Evolutionary conservation across 2,329 filamentous ascomycete species (phyloP).

Genomic region (Botrytis squamosa): DNA sequence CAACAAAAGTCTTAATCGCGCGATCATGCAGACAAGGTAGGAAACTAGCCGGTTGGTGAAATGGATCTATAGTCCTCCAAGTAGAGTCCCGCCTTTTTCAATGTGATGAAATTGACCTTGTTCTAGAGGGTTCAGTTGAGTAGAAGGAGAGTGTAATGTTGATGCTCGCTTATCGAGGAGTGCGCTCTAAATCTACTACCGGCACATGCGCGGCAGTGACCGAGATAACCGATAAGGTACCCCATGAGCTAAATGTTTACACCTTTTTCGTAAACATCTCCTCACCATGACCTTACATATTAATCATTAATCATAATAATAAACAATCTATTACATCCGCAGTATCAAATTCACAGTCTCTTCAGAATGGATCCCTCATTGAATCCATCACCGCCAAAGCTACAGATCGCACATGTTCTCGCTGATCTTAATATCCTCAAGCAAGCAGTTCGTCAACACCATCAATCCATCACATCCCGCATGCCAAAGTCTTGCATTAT

Average conservation of each 20-base stretch:
- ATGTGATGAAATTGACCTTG: background rate
- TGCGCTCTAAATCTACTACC: background rate
- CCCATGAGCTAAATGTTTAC: background rate
- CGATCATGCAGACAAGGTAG: too few relatives aligned
- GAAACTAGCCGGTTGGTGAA: background rate
- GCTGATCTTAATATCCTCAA: constrained; percentile 21
- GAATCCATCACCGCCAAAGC: background rate
- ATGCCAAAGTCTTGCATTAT: background rate
- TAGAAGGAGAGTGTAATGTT: background rate
- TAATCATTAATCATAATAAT: background rate
- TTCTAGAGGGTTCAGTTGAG: background rate
- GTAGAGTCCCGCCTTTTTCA: background rate
- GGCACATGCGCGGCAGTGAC: background rate
- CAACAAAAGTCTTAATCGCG: background rate
- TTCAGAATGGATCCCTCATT: constrained; percentile 2
- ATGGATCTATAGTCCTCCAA: background rate
- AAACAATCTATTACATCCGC: background rate
- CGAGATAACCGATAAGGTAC: constrained; percentile 10
- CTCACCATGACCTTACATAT: background rate
- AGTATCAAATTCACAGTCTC: background rate
- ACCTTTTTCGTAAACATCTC: background rate
- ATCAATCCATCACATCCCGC: too few relatives aligned
- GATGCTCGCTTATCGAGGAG: background rate
- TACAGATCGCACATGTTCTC: constrained; percentile 20
- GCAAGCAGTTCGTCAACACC: constrained; percentile 17